Percentiles rank a stretch among this genome's conserved stretches.
Evolutionary conservation across 1,284 basidiomycete species (phyloP).

Genomic region (Microbotryum lychnidis-dioicae): DNA sequence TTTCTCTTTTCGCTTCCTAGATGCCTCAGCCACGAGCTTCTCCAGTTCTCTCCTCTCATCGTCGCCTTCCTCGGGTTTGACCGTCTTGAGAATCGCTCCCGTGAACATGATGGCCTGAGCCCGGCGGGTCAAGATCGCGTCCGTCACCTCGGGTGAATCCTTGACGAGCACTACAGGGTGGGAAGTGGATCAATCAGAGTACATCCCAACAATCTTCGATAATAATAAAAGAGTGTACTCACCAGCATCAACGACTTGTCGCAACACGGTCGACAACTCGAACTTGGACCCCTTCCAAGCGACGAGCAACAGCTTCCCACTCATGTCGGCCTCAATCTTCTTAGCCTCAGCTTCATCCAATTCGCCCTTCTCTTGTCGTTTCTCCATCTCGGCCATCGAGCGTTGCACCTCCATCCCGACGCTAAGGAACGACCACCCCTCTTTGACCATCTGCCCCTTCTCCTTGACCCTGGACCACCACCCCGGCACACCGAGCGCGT

Average conservation of each 20-base stretch:
- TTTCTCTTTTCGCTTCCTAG: conserved; percentile 27
- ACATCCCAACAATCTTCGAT: conserved; percentile 9
- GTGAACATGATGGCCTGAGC: conserved; percentile 75
- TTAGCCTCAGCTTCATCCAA: conserved; percentile 57
- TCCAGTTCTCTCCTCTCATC: conserved; percentile 87
- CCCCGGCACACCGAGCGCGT: conserved; percentile 76
- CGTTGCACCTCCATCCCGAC: conserved; percentile 47
- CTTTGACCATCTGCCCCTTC: conserved; percentile 72
- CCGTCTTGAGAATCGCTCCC: conserved; percentile 76
- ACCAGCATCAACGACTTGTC: conserved; percentile 55
- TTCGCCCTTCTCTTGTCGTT: conserved; percentile 70
- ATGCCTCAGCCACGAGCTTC: conserved; percentile 30
- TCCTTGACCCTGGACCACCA: conserved; percentile 94
- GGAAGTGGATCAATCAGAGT: not conserved
- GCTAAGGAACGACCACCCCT: conserved; percentile 56
- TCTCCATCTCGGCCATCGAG: conserved; percentile 77
- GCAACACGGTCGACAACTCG: conserved; percentile 53
- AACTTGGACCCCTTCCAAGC: conserved; percentile 91
- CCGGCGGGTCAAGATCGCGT: conserved; percentile 62
- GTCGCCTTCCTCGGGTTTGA: conserved; percentile 76
- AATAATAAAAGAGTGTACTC: conserved; percentile 15
- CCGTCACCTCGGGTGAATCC: conserved; percentile 66
- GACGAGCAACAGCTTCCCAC: conserved; percentile 81
- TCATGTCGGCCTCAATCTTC: conserved; percentile 86
- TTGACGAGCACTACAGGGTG: conserved; percentile 58